These are phyloP conservation scores for Pyricularia grisea DNA, from an alignment of 2,329 filamentous ascomycete species.

Conservation along the genomic window DNA sequence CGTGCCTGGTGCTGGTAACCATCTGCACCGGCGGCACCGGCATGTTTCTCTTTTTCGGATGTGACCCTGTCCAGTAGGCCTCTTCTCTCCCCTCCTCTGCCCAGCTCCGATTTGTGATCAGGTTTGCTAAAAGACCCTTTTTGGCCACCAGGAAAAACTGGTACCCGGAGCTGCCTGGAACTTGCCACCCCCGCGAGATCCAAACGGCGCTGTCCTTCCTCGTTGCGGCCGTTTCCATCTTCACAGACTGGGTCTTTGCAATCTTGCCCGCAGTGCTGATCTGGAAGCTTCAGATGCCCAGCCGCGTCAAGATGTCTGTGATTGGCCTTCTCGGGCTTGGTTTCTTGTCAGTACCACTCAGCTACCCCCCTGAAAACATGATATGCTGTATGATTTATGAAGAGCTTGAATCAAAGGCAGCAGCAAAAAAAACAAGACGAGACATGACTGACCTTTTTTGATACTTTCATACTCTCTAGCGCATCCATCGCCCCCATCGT, in stretches of 20 bases:
- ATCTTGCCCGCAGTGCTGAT: neutral
- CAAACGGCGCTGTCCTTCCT: neutral
- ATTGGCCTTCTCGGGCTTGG: neutral
- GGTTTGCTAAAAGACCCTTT: neutral
- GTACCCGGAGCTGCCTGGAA: neutral
- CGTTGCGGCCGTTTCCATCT: neutral
- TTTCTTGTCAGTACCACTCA: neutral
- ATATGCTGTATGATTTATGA: neutral
- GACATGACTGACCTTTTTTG: neutral
- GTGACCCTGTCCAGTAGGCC: neutral
- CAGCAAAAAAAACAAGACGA: neutral
- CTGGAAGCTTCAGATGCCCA: neutral
- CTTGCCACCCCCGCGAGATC: neutral
- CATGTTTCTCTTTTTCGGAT: neutral
- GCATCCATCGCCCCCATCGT: neutral
- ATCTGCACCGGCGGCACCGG: neutral
- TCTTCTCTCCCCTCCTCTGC: neutral
- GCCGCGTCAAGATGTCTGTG: neutral
- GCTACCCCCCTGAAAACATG: neutral
- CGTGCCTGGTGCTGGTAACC: neutral
- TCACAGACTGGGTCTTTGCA: neutral
- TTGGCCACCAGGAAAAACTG: neutral
- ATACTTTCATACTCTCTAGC: neutral
- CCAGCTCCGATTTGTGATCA: neutral
- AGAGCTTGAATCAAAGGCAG: neutral